Conservation (phyloP, 192 early-diverging fungal species). For the Podila epigama region DNA sequence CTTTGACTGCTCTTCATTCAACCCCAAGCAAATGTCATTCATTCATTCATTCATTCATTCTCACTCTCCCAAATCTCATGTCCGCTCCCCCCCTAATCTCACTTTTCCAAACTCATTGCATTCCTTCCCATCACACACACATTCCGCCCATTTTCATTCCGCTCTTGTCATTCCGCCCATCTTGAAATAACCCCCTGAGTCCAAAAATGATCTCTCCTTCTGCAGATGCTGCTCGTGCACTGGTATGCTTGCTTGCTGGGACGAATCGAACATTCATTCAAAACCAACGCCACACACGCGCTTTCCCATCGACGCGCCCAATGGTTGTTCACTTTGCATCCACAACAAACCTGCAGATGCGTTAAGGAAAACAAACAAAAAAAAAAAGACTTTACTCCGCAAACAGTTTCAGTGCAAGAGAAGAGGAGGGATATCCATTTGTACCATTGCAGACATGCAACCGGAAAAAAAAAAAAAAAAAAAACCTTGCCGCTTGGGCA, state of each 20-base stretch:
- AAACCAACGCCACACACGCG: too few species aligned
- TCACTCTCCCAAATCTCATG: too few species aligned
- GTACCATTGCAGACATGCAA: not conserved
- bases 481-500: constrained; percentile 17
- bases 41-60: too few species aligned
- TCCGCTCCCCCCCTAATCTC: not conserved
- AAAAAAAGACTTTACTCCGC: not conserved
- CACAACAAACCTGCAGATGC: too few species aligned
- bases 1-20: too few species aligned
- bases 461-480: not conserved
- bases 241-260: too few species aligned
- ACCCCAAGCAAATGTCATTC: too few species aligned
- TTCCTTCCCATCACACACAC: not conserved
- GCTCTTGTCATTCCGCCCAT: not conserved
- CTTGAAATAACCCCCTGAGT: not conserved
- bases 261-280: too few species aligned
- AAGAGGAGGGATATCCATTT: too few species aligned
- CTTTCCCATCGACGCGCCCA: too few species aligned
- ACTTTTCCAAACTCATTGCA: not conserved
- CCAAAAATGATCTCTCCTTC: constrained; percentile 6
- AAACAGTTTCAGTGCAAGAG: not conserved
- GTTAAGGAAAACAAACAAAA: too few species aligned
- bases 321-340: too few species aligned
- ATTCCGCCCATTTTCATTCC: constrained; percentile 3
- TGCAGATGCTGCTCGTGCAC: constrained; percentile 28